These are phyloP conservation scores for Parietichytrium sp. DNA, from an alignment of 108 stramenopile genomes.

Conservation along the genomic window DNA sequence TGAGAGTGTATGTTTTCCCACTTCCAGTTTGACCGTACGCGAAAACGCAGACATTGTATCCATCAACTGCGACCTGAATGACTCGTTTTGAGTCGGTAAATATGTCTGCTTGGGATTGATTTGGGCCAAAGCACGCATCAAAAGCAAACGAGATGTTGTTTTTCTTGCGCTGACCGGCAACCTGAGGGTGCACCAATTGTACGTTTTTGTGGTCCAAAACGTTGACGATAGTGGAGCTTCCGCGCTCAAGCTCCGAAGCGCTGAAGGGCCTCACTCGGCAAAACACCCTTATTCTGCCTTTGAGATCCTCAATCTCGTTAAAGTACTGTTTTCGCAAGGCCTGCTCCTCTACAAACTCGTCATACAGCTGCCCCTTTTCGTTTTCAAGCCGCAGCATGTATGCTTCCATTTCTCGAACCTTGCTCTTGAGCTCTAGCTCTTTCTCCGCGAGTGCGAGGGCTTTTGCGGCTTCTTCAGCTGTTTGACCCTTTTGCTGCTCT, in stretches of 20 bases:
- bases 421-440: constrained; percentile 44
- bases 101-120: constrained; percentile 45
- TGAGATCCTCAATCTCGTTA: constrained; percentile 45
- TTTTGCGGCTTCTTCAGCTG: constrained; percentile 11
- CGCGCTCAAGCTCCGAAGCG: constrained; percentile 13
- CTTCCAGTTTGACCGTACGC: constrained; percentile 53
- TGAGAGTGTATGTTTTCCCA: constrained; percentile 56
- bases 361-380: constrained; percentile 10
- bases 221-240: neutral
- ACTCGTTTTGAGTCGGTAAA: constrained; percentile 49
- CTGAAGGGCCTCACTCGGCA: constrained; percentile 39
- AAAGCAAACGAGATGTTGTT: constrained; percentile 13
- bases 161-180: neutral
- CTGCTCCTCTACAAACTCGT: constrained; percentile 32
- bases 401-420: constrained; percentile 42
- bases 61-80: constrained; percentile 41
- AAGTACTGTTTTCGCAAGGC: constrained; percentile 41
- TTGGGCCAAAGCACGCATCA: constrained; percentile 13
- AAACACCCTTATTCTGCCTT: constrained; percentile 37
- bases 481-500: neutral
- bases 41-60: constrained; percentile 49
- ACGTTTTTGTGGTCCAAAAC: constrained; percentile 13
- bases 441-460: neutral
- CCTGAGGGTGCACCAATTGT: neutral
- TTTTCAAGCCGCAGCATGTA: neutral